Base-by-base conservation (phyloP, 805 yeast species). In the Lipomyces sp. region DNA sequence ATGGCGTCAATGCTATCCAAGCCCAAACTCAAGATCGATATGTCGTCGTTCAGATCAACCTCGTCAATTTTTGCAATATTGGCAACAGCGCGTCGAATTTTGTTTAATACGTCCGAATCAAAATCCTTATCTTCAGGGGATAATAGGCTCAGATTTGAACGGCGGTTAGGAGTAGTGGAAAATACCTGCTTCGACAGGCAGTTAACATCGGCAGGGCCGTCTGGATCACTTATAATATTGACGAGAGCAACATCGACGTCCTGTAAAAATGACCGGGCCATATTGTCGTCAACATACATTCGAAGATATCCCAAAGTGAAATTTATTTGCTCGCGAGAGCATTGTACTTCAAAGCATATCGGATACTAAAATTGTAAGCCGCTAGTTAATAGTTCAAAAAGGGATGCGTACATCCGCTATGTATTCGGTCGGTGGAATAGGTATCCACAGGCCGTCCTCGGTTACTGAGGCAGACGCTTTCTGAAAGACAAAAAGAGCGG, bases 1-100 rank as follows among this genome's bases (percentile, higher is more conserved):
- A 72, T 71, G 2, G 73, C 69, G 45, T 72, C 74, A 53, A 72
- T 71, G 53, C 73, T 69, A 53, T 72, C 74, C 34, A 72, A 33
- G 4, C 74, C 74, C 50, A 66, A 69, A 30, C 61, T 57, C 48
- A 71, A 67, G 10, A 72, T 64, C 11, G 70, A 57, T 15, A 57
- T 18, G 3, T 55, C n/a, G 5, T 48, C 45, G 7, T 58, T 56
- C 10, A 69, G 37, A 2, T 24, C 53, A 1, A 4, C 11, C 15
- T 13, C 4, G 6, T 54, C 57, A 5, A 53, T 29, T 24, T 53
- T 53, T 18, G 71, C 59, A n/a, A 63, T 37, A 15, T 8, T 18
- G 4, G 70, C 60, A 53, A 68, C 56, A 1, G 53, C 45, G 8
- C 24, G 29, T 18, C 57, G 48, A 42, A 42, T 18, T 8, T 42